A percentile compares a stretch with the other conserved stretches of the same genome.
These are phyloP conservation scores for Diaporthe batatas DNA, from an alignment of 2,329 filamentous ascomycete genomes.

Conservation along the genomic window DNA sequence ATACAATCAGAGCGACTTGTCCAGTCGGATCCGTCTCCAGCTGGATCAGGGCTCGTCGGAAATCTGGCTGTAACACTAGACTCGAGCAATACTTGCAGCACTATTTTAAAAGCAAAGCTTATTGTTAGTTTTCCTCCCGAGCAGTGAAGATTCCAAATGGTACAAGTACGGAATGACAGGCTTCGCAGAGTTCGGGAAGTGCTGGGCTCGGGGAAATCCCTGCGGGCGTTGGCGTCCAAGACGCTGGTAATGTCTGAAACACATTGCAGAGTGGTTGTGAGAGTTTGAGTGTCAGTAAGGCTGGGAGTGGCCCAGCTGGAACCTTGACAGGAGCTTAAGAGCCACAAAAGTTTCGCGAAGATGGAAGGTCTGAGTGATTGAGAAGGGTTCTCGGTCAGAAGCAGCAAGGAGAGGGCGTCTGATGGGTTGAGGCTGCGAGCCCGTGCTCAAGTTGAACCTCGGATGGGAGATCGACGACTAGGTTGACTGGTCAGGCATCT, in stretches of 20 bases:
- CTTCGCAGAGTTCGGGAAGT: background rate
- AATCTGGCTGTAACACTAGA: conserved; percentile 30
- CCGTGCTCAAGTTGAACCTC: conserved; percentile 8
- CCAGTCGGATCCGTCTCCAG: conserved; percentile 22
- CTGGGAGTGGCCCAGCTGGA: conserved; percentile 8
- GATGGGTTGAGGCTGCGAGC: conserved; percentile 15
- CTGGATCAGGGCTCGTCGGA: conserved; percentile 4
- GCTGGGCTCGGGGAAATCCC: background rate
- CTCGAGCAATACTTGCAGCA: conserved; percentile 22
- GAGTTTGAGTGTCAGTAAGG: conserved; percentile 5
- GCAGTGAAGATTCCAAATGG: conserved; percentile 20
- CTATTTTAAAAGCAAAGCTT: conserved; percentile 21
- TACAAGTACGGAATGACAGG: background rate
- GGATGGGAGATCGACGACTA: conserved; percentile 17
- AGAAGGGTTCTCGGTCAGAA: background rate
- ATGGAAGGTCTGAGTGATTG: conserved; percentile 4
- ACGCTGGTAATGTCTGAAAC: conserved; percentile 21
- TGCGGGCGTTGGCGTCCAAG: conserved; percentile 15
- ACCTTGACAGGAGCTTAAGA: conserved; percentile 16
- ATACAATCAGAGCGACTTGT: background rate
- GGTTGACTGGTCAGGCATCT: background rate
- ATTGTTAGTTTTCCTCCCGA: background rate
- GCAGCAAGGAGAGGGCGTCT: background rate
- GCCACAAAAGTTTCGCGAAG: background rate
- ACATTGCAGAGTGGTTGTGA: background rate